A percentile compares a stretch with the other conserved stretches of the same genome.
Evolutionary conservation across 805 yeast species (phyloP).

Genomic region (Candida wancherniae): DNA sequence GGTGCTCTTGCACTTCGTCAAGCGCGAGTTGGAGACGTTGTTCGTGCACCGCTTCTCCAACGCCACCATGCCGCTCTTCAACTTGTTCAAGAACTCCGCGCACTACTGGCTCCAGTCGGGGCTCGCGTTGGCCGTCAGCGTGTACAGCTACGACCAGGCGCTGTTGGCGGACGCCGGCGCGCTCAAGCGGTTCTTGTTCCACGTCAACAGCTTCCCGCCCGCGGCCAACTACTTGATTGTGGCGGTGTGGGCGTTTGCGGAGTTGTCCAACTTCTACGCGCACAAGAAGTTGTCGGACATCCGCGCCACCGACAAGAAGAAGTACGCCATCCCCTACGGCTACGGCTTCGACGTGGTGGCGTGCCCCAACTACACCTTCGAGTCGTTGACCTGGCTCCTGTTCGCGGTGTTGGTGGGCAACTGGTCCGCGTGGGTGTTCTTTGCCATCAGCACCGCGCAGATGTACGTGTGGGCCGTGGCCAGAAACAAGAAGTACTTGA

Average conservation of each 20-base stretch:
- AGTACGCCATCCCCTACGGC: constrained; percentile 72
- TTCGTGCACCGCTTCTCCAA: constrained; percentile 81
- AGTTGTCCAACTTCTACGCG: constrained; percentile 65
- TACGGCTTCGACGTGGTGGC: constrained; percentile 77
- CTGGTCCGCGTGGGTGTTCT: constrained; percentile 70
- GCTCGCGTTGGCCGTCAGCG: constrained; percentile 44
- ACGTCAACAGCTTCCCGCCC: constrained; percentile 39
- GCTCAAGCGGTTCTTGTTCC: constrained; percentile 33
- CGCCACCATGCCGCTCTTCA: constrained; percentile 88
- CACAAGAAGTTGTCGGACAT: constrained; percentile 63
- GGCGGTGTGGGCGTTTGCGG: constrained; percentile 52
- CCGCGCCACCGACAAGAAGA: constrained; percentile 48
- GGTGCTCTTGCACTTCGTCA: constrained; percentile 70
- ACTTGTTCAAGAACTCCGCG: constrained; percentile 80
- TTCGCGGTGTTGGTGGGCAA: constrained; percentile 71
- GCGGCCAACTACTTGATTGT: constrained; percentile 28
- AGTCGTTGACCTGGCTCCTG: constrained; percentile 67
- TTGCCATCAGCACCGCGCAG: constrained; percentile 66
- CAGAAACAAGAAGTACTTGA: constrained; percentile 65
- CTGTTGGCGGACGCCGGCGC: constrained; percentile 14
- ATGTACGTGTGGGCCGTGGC: constrained; percentile 91
- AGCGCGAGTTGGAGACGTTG: constrained; percentile 84
- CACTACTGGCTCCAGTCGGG: constrained; percentile 96
- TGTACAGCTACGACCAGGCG: constrained; percentile 29
- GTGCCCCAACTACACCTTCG: constrained; percentile 95